These are phyloP conservation scores for Pseudogymnoascus sp. DNA, from an alignment of 2,329 filamentous ascomycete genomes.

Conservation along the genomic window DNA sequence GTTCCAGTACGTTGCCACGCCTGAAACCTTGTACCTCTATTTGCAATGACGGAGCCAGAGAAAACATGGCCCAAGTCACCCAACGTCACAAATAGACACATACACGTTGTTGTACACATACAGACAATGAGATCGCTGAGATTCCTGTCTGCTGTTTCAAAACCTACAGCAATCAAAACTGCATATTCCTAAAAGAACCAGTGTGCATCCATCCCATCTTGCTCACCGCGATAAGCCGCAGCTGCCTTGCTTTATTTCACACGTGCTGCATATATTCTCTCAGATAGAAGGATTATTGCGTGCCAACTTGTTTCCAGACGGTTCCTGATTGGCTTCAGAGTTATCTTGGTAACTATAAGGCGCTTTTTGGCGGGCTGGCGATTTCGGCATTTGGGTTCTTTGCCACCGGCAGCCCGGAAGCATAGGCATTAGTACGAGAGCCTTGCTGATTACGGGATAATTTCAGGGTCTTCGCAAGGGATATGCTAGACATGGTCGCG, in stretches of 20 bases:
- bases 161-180: neutral
- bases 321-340: neutral
- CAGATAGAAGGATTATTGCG: neutral
- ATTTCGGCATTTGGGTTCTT: neutral
- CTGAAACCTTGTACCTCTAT: constrained; percentile 7
- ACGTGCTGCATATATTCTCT: neutral
- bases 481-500: constrained; percentile 5
- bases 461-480: neutral
- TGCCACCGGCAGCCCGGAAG: neutral
- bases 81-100: constrained; percentile 5
- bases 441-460: neutral
- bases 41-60: neutral
- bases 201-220: neutral
- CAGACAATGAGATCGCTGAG: neutral
- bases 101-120: neutral
- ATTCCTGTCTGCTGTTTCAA: neutral
- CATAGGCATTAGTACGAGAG: neutral
- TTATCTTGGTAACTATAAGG: neutral
- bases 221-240: neutral
- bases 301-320: neutral
- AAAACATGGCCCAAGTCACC: neutral
- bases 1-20: neutral
- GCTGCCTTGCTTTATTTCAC: neutral
- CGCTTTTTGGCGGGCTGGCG: neutral
- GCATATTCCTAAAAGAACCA: neutral